These are phyloP conservation scores for Xylaria hypoxylon DNA, from an alignment of 2,329 filamentous ascomycete species.

Conservation along the genomic window DNA sequence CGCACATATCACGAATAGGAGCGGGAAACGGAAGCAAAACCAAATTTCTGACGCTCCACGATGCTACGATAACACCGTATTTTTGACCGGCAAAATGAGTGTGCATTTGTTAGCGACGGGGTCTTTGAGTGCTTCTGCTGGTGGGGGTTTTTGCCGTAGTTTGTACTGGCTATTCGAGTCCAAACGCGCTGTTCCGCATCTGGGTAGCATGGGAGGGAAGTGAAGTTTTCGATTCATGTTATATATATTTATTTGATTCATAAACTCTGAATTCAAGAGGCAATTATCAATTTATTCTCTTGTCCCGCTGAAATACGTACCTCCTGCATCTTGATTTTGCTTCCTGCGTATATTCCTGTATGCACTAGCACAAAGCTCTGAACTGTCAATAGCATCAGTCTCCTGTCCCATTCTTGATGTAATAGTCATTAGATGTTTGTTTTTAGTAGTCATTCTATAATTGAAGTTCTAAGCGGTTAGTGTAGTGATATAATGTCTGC, in stretches of 20 bases:
- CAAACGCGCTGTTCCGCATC: not conserved
- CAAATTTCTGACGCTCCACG: slow-evolving; percentile 5
- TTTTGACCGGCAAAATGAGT: slow-evolving; percentile 13
- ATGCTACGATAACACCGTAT: slow-evolving; percentile 20
- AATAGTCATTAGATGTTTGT: too few species aligned
- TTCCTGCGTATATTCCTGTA: not conserved
- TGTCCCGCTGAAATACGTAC: not conserved
- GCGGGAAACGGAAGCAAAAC: not conserved
- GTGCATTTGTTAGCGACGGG: slow-evolving; percentile 21
- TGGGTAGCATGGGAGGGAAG: slow-evolving; percentile 8
- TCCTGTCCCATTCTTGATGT: too few species aligned
- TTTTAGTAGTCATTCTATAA: too few species aligned
- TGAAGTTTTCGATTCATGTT: slow-evolving; percentile 27
- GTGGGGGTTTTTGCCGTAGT: not conserved
- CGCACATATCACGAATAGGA: not conserved
- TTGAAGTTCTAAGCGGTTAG: too few species aligned
- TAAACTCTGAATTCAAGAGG: slow-evolving; percentile 19
- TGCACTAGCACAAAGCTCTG: too few species aligned
- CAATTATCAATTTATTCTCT: not conserved
- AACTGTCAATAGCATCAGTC: too few species aligned
- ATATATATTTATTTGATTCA: slow-evolving; percentile 28
- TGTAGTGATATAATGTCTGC: too few species aligned
- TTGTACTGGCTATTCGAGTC: not conserved
- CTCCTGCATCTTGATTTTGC: not conserved
- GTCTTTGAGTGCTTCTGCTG: not conserved